Base-by-base conservation (phyloP, 2,329 filamentous ascomycete species). In the Alternaria alternata region DNA sequence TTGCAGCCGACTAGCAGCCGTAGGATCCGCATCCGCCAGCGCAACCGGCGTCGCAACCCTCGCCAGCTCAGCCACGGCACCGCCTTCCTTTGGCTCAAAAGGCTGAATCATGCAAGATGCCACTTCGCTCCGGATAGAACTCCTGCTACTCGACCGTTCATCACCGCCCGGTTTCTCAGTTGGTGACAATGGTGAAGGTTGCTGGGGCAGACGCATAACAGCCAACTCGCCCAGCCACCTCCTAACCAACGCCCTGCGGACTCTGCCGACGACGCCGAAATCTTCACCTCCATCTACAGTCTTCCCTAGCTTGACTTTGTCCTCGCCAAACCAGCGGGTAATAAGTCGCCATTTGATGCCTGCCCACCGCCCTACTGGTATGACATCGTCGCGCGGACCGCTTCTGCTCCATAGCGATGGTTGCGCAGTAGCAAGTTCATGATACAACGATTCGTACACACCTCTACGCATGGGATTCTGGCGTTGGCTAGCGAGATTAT, bases 391-490 rank as follows among this genome's bases (percentile, higher is more conserved):
- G 4, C 78, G 73, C 1, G 84, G 83, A 0, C 84, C 84, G 12
- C 73, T 69, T 0, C 81, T 75, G 1, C 81, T 81, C 84, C 84
- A 86, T 3, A 85, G 75, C 1, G 72, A 59, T 1, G 84, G 81
- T 54, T 84, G 79, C 3, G 72, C 62, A n/a, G 75, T 76, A 5
- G 82, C 78, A 24, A 86, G 77, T 12, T 84, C 79, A 44, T 79
- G 74, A 69, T 83, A 86, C 14, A 86, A 78, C 5, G 78, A 71
- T 65, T 86, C 83, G 67, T 85, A 86, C 22, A 84, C 77, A 34
- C 83, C 83, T 14, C 84, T 76, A 41, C 81, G 79, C 46, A 82
- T 79, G 0, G 81, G 80, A 7, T 81, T 79, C 59, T 82, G 81
- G 43, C 79, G 76, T 39, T 77, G 75, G 7, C 74, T 72, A 11